Evolutionary conservation across 805 yeast genomes (phyloP).

Genomic region (Hermanozyma aechmeae): DNA sequence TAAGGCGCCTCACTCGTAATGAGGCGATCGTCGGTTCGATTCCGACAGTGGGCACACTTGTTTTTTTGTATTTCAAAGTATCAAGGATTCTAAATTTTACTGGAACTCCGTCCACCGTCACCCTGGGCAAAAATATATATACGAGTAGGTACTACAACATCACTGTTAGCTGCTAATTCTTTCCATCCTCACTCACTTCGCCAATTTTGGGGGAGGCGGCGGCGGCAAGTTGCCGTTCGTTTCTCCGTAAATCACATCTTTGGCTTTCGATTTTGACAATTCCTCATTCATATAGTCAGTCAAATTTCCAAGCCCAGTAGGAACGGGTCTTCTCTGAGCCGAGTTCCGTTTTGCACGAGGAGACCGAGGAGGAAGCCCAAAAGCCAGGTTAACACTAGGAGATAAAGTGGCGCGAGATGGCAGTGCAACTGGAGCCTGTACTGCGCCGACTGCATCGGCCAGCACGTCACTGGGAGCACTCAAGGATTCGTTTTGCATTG

Average conservation of each 20-base stretch:
- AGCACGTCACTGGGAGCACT: neutral
- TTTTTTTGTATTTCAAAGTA: conserved; percentile 1
- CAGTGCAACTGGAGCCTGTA: neutral
- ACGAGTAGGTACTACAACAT: no score
- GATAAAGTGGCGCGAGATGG: neutral
- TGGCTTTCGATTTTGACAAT: conserved; percentile 28
- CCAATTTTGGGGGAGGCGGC: conserved; percentile 17
- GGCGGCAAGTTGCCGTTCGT: conserved; percentile 3
- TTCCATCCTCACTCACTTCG: neutral
- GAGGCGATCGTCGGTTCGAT: conserved; percentile 47
- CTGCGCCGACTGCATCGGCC: neutral
- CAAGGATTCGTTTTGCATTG: neutral
- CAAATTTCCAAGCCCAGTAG: conserved; percentile 5
- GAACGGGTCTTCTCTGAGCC: neutral
- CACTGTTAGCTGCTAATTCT: no score
- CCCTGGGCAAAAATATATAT: no score
- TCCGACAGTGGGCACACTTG: conserved; percentile 38
- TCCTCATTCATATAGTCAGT: conserved; percentile 36
- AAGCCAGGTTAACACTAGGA: neutral
- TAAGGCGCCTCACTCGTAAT: conserved; percentile 48
- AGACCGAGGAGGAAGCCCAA: neutral
- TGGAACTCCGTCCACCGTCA: no score
- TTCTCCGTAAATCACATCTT: conserved; percentile 14
- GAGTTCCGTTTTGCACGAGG: neutral
- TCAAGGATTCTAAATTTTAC: conserved; percentile 3